Base-by-base conservation (phyloP, 1,284 basidiomycete species). In the Fereydounia khargensis region DNA sequence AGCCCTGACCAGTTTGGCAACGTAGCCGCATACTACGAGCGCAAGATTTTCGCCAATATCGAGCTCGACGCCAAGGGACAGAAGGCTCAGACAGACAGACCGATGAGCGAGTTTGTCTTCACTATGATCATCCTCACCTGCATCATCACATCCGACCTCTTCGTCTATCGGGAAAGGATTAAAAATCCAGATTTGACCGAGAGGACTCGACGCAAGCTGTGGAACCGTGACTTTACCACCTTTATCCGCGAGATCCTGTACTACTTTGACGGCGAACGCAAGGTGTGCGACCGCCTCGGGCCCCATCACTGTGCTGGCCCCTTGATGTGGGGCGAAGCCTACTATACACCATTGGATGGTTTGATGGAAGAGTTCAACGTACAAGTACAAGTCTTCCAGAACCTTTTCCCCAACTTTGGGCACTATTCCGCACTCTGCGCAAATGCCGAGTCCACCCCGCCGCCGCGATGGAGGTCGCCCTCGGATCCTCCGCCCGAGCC, bases 361-460 rank as follows among this genome's bases (percentile, higher is more conserved):
- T 39, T 57, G 21, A 8, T 57, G 17, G 13, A 47, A 28, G 32
- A 22, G 3, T 34, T 57, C 22, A 30, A 43, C 20, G 43, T 41
- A 16, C 54, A 57, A 18, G 23, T 57, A 17, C 37, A 51, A 31
- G 41, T 57, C 54, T 48, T 52, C 20, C 39, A 39, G 18, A 57
- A 57, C 21, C 39, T 57, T 11, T 57, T 57, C 20, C 54, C 54
- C 37, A 57, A 51, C 20, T 57, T 57, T 28, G 54, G 54, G 9
- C 44, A 52, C 6, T 42, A 50, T 32, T 38, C 44, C 19, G 37
- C 3, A 20, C 48, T 41, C 18, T 57, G 54, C 35, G 54, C 54
- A 17, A 38, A 40, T 14, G 48, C 53, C 10, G 17, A 35, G 16
- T 10, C 45, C 11, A n/a, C n/a, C n/a, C n/a, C n/a, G n/a, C 27